Percentiles rank a stretch among this genome's conserved stretches.
phyloP scores from a whole-genome alignment of 441 rosid genomes.

The Viola pubescens region DNA sequence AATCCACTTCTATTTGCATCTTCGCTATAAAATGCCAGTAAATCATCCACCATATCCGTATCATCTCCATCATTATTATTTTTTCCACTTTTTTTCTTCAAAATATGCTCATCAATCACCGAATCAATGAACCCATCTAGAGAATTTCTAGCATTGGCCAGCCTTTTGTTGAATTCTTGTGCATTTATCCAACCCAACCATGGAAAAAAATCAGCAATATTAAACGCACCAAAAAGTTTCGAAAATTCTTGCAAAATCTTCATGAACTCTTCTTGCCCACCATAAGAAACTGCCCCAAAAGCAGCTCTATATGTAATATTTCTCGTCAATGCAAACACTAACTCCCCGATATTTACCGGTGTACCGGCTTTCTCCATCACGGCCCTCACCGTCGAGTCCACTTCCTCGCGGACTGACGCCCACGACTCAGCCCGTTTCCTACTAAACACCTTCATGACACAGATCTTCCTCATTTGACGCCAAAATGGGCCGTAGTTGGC shows the following conservation, averaged over 20 bases:
- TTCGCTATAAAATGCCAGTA: constrained; percentile 54
- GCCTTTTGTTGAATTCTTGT: constrained; percentile 43
- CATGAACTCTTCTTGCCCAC: constrained; percentile 67
- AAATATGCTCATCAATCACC: constrained; percentile 68
- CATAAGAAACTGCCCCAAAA: constrained; percentile 49
- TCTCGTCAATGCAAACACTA: constrained; percentile 49
- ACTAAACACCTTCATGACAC: constrained; percentile 73
- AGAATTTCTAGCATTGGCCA: constrained; percentile 43
- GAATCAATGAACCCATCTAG: constrained; percentile 65
- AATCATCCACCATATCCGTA: constrained; percentile 75
- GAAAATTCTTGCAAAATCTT: constrained; percentile 72
- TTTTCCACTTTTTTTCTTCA: constrained; percentile 23
- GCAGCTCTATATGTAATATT: constrained; percentile 68
- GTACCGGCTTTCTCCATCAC: constrained; percentile 33
- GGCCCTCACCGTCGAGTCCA: constrained; percentile 28
- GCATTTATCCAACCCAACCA: constrained; percentile 51
- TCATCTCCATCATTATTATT: constrained; percentile 27
- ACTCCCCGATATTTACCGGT: constrained; percentile 51
- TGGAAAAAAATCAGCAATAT: constrained; percentile 72
- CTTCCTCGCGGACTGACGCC: constrained; percentile 72
- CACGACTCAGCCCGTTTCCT: constrained; percentile 77
- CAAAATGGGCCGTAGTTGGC: constrained; percentile 84
- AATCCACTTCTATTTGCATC: constrained; percentile 38
- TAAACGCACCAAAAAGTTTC: constrained; percentile 78
- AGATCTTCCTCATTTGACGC: constrained; percentile 81